Evolutionary conservation across 331 rosid genomes (phyloP).

Genomic region (Quercus phellos): DNA sequence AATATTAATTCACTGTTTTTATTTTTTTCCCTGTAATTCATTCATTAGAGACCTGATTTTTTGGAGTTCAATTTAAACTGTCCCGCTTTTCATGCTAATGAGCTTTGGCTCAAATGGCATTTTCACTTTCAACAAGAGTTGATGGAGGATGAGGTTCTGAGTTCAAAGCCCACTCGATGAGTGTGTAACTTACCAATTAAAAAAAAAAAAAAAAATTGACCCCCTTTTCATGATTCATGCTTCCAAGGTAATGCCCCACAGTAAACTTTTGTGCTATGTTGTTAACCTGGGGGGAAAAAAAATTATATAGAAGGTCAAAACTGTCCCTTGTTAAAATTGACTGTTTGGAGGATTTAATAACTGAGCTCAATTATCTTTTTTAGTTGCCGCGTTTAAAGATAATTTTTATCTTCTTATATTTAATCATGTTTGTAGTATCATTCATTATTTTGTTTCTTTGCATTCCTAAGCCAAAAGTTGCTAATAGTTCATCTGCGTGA

Average conservation of each 20-base stretch:
- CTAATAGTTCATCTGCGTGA: constrained; percentile 27
- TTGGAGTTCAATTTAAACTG: not conserved
- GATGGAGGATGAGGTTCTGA: too few relatives aligned
- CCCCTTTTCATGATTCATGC: not conserved
- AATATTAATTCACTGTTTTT: not conserved
- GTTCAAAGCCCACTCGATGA: too few relatives aligned
- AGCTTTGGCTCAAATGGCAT: too few relatives aligned
- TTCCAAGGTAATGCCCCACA: not conserved
- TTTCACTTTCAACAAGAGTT: too few relatives aligned
- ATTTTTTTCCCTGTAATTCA: not conserved
- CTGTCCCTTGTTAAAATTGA: not conserved
- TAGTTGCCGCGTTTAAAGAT: not conserved
- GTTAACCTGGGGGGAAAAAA: not conserved
- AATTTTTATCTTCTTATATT: not conserved
- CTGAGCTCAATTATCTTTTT: not conserved
- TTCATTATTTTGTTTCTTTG: not conserved
- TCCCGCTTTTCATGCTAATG: not conserved
- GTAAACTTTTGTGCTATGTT: not conserved
- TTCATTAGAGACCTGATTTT: not conserved
- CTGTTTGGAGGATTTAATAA: not conserved
- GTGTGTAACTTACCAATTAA: too few relatives aligned
- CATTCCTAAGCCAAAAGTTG: constrained; percentile 3
- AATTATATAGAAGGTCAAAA: not conserved
- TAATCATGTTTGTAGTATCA: not conserved
- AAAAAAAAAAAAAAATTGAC: not conserved